These are phyloP conservation scores for Fistulinella cinereoalba DNA, from an alignment of 1,284 basidiomycete species.

Conservation along the genomic window DNA sequence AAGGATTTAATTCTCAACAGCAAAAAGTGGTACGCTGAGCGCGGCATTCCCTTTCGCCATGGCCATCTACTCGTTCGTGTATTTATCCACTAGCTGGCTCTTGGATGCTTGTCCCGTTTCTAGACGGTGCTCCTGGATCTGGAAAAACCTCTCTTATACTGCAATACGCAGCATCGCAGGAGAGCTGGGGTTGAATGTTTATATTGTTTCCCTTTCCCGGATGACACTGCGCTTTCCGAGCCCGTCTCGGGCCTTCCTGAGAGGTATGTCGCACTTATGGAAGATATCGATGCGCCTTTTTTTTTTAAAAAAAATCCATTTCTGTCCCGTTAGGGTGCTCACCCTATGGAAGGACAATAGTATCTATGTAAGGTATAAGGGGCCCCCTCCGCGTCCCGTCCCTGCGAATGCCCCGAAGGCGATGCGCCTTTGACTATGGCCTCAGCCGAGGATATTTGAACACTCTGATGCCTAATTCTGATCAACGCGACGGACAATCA, in stretches of 20 bases:
- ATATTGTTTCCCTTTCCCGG: conserved; percentile 73
- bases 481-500: not conserved
- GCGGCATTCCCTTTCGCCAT: conserved; percentile 68
- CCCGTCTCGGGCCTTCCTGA: conserved; percentile 66
- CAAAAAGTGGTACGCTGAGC: conserved; percentile 64
- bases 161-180: conserved; percentile 75
- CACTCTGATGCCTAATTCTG: not conserved
- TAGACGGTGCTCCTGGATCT: conserved; percentile 70
- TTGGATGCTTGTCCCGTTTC: conserved; percentile 6
- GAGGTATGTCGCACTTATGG: conserved; percentile 73
- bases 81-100: not conserved
- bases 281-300: conserved; percentile 82
- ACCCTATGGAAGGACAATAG: not conserved
- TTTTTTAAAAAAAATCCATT: no score
- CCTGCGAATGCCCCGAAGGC: no score
- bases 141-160: conserved; percentile 77
- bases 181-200: conserved; percentile 71
- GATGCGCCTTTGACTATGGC: conserved; percentile 59
- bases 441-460: conserved; percentile 52
- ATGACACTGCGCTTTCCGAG: conserved; percentile 59
- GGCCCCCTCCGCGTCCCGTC: not conserved
- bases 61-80: conserved; percentile 60
- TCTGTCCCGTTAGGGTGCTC: no score
- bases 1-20: conserved; percentile 64
- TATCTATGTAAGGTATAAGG: not conserved